These are phyloP conservation scores for Vitis labrusca DNA, from an alignment of 164 flowering plant species.

Conservation along the genomic window DNA sequence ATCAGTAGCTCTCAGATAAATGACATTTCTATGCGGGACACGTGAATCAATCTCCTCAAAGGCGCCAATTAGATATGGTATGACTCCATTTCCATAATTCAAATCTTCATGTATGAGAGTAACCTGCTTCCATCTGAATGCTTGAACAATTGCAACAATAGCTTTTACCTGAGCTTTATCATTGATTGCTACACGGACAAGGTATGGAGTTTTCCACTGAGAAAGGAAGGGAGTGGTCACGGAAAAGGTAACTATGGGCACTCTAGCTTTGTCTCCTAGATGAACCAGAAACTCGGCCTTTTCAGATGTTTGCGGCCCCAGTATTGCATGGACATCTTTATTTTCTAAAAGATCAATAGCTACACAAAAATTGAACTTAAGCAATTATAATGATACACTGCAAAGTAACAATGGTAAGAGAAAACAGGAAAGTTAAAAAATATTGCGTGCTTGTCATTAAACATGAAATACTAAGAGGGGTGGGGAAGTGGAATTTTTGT, in stretches of 20 bases:
- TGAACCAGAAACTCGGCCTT: constrained; percentile 16
- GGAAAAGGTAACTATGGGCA: constrained; percentile 18
- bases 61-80: constrained; percentile 9
- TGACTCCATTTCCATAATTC: constrained; percentile 12
- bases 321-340: constrained; percentile 9
- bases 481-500: too few species aligned
- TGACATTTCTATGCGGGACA: not conserved
- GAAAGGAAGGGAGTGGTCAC: constrained; percentile 8
- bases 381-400: too few species aligned
- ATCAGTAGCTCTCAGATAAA: constrained; percentile 1
- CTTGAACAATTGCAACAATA: constrained; percentile 6
- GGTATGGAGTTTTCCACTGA: not conserved
- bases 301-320: constrained; percentile 13
- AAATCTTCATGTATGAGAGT: constrained; percentile 8
- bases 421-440: too few species aligned
- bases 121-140: constrained; percentile 16
- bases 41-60: constrained; percentile 7
- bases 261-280: constrained; percentile 13
- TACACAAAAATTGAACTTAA: not conserved
- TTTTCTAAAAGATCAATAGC: constrained; percentile 14
- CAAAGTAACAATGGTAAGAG: too few species aligned
- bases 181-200: constrained; percentile 9
- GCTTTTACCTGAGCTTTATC: constrained; percentile 14
- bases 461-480: too few species aligned
- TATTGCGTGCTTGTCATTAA: too few species aligned